Base-by-base conservation (phyloP, 768 basidiomycete genomes). In the Dentipellis sp. region DNA sequence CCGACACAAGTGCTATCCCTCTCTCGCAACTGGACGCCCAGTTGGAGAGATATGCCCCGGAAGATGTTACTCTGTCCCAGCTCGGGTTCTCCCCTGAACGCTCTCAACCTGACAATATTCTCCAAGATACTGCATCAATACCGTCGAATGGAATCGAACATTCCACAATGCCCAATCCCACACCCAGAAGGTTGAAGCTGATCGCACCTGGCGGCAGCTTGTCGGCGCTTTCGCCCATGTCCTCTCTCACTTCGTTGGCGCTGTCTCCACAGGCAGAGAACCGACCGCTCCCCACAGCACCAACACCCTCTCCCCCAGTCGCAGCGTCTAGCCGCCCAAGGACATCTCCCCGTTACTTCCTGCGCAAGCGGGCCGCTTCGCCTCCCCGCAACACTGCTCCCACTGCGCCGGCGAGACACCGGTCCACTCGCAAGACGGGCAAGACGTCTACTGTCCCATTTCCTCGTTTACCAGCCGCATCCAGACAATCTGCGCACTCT, bases 11-110 rank as follows among this genome's bases (percentile, higher is more conserved):
- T 58, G 63, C 65, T 38, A 56, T 71, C 2, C 68, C 75, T 34
- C 54, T 68, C 10, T 74, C 75, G 5, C 73, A 74, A 59, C 61
- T 73, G 21, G 72, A 76, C 54, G 60, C 67, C 14, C 61, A 57
- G 19, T 6, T 29, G 29, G 29, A 29, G 29, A 29, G 29, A 29
- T 6, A 29, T 29, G 29, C 71, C 65, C 34, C 73, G 37, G 69
- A 69, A 48, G 63, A 72, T 9, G 57, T 74, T 22, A 68, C 72
- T 11, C 74, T 69, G 63, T 72, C 73, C 10, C 72, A 29, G 6
- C 29, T 29, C 29, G 29, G 29, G 29, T 29, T 29, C 29, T 29
- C 29, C 29, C 29, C 29, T 29, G 29, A 29, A 29, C 29, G 29
- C 29, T 29, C 29, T 29, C 29, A 29, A 29, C 6, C 6, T 29